Evolutionary conservation across 139 green algal genomes (phyloP), one percentile per base, ranked within the genome.

Genomic region (Chlamydomonas sp.): DNA sequence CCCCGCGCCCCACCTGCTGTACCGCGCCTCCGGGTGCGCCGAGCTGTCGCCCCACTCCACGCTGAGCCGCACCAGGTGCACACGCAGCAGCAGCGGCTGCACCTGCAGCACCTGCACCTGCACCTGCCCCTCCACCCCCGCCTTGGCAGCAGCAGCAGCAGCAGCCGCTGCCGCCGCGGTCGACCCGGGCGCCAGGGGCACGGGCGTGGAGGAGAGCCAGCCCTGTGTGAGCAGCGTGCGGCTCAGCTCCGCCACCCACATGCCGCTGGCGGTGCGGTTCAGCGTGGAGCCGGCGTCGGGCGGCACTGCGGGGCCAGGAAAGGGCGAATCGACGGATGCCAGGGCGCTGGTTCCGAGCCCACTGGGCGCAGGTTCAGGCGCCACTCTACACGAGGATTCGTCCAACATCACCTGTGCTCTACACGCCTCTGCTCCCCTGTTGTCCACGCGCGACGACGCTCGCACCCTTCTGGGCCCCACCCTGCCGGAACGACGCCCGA

Each of bases 11-110:
- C 49, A 85, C 80, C 80, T 85, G 80, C 80, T 85, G 80, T 79
- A 85, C 16, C 59, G 57, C 58, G 80, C 80, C 80, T 85, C 80
- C 59, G 80, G 68, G 69, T 85, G 80, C 68, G 0, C 3, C 2
- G 68, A 68, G 57, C 78, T 68, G 16, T 85, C 80, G 6, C 60
- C 17, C 80, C 80, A 85, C 6, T 59, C 59, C 16, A 67, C 68
- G 2, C 68, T 85, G 1, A 85, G 59, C 18, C 78, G 78, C 8
- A 85, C 68, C 80, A 85, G 68, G 67, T 85, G 80, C 80, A 85
- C 57, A 17, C 80, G 68, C 68, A 85, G 58, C 80, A 85, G 31
- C 59, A 85, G 68, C 58, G 49, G 68, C 31, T 14, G 16, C 66
- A 68, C 17, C 80, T 58, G 31, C 31, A 49, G 31, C 58, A 77